Evolutionary conservation across 192 early-diverging fungal genomes (phyloP).

Genomic region (Thoreauomyces humboldtii): DNA sequence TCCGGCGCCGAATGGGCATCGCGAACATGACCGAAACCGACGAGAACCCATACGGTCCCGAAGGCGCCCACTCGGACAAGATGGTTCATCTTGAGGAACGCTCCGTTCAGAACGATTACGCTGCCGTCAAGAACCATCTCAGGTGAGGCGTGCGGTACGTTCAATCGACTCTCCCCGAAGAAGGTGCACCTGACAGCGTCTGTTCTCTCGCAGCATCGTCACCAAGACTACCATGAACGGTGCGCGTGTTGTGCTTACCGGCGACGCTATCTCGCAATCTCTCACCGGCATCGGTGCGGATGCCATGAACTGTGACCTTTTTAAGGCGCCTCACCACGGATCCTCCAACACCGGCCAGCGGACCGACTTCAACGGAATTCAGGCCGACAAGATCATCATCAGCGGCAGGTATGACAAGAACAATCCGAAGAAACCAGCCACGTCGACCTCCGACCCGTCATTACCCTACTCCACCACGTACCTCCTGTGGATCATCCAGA

Average conservation of each 20-base stretch:
- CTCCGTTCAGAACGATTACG: background rate
- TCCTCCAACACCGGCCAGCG: background rate
- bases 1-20: background rate
- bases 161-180: background rate
- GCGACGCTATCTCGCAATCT: constrained; percentile 5
- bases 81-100: background rate
- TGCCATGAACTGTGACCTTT: background rate
- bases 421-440: background rate
- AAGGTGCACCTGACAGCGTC: background rate
- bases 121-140: background rate
- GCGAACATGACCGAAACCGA: background rate
- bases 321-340: constrained; percentile 3
- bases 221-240: background rate
- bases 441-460: background rate
- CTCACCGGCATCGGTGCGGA: background rate
- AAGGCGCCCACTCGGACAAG: background rate
- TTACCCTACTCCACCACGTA: background rate
- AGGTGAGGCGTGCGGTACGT: background rate
- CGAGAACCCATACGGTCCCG: background rate
- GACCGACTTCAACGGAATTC: background rate
- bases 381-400: background rate
- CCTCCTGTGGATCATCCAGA: constrained; percentile 8
- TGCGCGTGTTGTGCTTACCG: background rate
- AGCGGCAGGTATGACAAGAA: background rate
- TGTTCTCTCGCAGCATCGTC: background rate